A percentile compares a stretch with the other conserved stretches of the same genome.
Conservation (phyloP, 1,139 yeast genomes). For the Suhomyces panamericanus region DNA sequence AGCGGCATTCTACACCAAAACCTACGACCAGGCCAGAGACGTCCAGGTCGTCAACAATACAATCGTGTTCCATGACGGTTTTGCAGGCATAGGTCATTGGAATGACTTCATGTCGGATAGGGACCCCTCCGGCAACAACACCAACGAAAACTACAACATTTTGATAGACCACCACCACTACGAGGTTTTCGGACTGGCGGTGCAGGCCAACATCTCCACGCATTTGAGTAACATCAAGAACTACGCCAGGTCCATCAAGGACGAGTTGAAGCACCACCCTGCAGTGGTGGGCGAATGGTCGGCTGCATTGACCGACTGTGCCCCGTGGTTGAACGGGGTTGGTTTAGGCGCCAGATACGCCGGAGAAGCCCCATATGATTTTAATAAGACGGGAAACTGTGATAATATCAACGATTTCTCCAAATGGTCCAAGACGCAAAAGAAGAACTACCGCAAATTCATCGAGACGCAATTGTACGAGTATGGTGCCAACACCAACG, state of each 20-base stretch:
- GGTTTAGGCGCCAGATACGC: conserved; percentile 61
- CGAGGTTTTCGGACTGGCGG: conserved; percentile 53
- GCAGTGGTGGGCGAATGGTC: conserved; percentile 66
- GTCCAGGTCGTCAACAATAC: conserved; percentile 41
- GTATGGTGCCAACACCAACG: conserved; percentile 41
- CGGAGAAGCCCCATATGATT: conserved; percentile 43
- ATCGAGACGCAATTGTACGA: conserved; percentile 46
- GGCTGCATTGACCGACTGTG: conserved; percentile 65
- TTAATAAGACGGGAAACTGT: conserved; percentile 34
- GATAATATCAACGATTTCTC: conserved; percentile 30
- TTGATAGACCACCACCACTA: conserved; percentile 68
- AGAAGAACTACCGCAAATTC: conserved; percentile 51
- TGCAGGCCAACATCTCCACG: conserved; percentile 37
- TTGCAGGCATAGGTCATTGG: conserved; percentile 53
- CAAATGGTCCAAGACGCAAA: conserved; percentile 39
- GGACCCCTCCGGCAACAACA: conserved; percentile 15
- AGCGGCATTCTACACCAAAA: conserved; percentile 40
- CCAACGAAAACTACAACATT: conserved; percentile 36
- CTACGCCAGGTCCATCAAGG: conserved; percentile 36
- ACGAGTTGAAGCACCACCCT: conserved; percentile 44
- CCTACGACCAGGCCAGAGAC: conserved; percentile 40
- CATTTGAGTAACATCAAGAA: conserved; percentile 39
- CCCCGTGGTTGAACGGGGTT: conserved; percentile 65
- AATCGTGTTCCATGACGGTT: conserved; percentile 61
- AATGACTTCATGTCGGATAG: conserved; percentile 40